Conservation (phyloP, 1,139 yeast genomes). For the Yamadazyma sp. region DNA sequence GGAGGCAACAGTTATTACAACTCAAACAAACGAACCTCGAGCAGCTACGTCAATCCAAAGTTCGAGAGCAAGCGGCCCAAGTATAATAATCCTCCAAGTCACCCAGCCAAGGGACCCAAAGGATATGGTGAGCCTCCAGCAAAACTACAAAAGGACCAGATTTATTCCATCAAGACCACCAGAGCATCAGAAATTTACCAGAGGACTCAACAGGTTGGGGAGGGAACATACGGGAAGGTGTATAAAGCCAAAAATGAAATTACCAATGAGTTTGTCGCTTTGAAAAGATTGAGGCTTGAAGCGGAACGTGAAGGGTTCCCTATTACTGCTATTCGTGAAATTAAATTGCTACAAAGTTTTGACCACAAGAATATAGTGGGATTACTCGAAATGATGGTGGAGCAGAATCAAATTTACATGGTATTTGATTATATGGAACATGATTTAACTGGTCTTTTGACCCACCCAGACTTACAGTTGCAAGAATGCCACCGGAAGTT, state of each 20-base stretch:
- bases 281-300: slow-evolving; percentile 81
- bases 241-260: slow-evolving; percentile 61
- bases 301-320: slow-evolving; percentile 94
- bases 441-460: slow-evolving; percentile 83
- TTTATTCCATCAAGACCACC: slow-evolving; percentile 32
- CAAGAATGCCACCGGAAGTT: slow-evolving; percentile 72
- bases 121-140: slow-evolving; percentile 7
- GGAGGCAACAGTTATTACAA: slow-evolving; percentile 1
- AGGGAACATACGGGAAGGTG: slow-evolving; percentile 52
- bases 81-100: slow-evolving; percentile 3
- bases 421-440: slow-evolving; percentile 92
- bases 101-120: slow-evolving; percentile 19
- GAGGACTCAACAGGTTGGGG: slow-evolving; percentile 48
- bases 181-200: slow-evolving; percentile 32
- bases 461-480: slow-evolving; percentile 69
- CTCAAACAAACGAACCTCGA: slow-evolving; percentile 5
- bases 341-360: slow-evolving; percentile 81
- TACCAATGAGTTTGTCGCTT: slow-evolving; percentile 76
- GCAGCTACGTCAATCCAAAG: slow-evolving; percentile 4
- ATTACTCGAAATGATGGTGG: slow-evolving; percentile 87
- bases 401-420: slow-evolving; percentile 78
- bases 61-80: slow-evolving; percentile 9
- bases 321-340: slow-evolving; percentile 91
- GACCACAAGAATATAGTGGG: slow-evolving; percentile 82
- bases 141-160: slow-evolving; percentile 25